Evolutionary conservation across 1,284 basidiomycete species (phyloP).

Genomic region (Trichosporon inkin): DNA sequence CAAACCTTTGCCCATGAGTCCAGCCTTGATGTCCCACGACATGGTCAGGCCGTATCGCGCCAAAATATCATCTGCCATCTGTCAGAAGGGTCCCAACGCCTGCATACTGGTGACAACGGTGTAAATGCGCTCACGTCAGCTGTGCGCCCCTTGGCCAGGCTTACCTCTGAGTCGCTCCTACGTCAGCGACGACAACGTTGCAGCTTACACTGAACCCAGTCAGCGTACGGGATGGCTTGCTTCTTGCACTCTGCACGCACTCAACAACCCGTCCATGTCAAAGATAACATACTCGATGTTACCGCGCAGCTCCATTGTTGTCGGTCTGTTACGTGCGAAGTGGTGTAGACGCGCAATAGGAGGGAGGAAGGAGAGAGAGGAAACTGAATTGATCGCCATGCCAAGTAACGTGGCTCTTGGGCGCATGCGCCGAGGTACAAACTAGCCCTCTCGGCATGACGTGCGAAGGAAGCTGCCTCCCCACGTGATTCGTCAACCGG

Average conservation of each 20-base stretch:
- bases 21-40: conserved; percentile 51
- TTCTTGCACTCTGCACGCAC: conserved; percentile 19
- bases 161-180: conserved; percentile 35
- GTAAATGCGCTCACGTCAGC: conserved; percentile 42
- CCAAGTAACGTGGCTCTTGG: too few species aligned
- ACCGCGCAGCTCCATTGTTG: conserved; percentile 17
- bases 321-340: not conserved
- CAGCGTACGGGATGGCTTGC: not conserved
- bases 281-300: conserved; percentile 50
- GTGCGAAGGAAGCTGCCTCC: too few species aligned
- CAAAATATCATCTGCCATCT: conserved; percentile 43
- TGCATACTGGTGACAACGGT: conserved; percentile 42
- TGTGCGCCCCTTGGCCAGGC: not conserved
- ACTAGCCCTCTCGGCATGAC: too few species aligned
- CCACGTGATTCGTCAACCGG: too few species aligned
- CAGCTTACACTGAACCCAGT: conserved; percentile 30
- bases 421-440: too few species aligned
- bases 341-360: too few species aligned
- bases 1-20: conserved; percentile 50
- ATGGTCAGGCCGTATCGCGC: conserved; percentile 44
- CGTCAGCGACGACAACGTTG: not conserved
- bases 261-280: conserved; percentile 50
- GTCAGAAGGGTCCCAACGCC: not conserved
- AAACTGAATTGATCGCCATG: too few species aligned
- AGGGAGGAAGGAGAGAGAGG: too few species aligned